Evolutionary conservation across 2,329 filamentous ascomycete genomes (phyloP).

Genomic region (Neofusicoccum cordaticola): DNA sequence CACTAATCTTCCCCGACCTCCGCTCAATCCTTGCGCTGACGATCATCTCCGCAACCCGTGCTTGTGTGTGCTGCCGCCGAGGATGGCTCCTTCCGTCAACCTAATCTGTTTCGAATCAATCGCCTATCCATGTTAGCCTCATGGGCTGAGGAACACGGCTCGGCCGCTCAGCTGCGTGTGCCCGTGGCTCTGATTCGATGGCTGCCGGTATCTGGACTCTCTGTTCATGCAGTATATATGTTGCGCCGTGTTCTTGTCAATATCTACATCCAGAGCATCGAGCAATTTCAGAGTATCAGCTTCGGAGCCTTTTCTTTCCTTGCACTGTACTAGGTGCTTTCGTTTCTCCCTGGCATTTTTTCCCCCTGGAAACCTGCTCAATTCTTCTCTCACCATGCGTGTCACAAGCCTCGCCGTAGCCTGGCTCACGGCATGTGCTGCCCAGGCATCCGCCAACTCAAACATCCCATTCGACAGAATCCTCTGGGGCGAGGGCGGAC

Average conservation of each 20-base stretch:
- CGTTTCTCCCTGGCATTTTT: neutral
- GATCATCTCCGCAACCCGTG: neutral
- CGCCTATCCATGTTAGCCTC: neutral
- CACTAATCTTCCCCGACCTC: neutral
- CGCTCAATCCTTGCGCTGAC: neutral
- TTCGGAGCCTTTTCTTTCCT: neutral
- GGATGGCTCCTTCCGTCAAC: neutral
- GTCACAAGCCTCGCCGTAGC: constrained; percentile 22
- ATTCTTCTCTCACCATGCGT: constrained; percentile 20
- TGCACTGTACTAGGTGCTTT: neutral
- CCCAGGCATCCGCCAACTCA: neutral
- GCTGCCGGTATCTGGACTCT: neutral
- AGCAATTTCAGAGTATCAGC: neutral
- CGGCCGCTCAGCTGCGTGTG: neutral
- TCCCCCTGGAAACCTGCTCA: neutral
- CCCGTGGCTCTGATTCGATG: neutral
- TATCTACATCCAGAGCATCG: neutral
- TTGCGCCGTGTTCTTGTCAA: neutral
- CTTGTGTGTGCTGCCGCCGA: neutral
- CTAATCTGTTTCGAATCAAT: neutral
- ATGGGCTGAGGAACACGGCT: neutral
- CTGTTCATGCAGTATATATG: neutral
- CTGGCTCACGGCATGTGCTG: constrained; percentile 19
- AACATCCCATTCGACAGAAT: constrained; percentile 22
- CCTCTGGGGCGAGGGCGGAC: constrained; percentile 25